phyloP scores from a whole-genome alignment of 2,329 filamentous ascomycete genomes.

The Penicillium oxalicum region DNA sequence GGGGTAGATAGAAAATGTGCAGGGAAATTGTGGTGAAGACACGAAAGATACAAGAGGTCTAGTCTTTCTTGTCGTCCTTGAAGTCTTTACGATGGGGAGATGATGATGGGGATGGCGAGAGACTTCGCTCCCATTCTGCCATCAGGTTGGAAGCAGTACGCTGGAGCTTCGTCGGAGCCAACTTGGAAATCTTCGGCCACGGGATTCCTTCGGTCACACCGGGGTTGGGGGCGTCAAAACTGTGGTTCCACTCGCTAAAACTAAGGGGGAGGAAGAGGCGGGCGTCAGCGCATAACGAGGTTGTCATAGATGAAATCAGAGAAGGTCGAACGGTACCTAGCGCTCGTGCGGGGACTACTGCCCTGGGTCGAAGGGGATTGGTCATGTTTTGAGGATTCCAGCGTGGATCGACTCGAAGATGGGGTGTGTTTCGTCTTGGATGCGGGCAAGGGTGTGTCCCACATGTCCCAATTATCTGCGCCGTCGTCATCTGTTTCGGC shows the following conservation, averaged over 20 bases:
- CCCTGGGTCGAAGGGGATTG: constrained; percentile 41
- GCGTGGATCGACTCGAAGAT: constrained; percentile 45
- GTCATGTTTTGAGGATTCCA: constrained; percentile 43
- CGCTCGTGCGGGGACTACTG: constrained; percentile 50
- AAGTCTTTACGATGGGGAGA: constrained; percentile 18
- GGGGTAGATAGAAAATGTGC: constrained; percentile 2
- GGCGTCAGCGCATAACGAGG: constrained; percentile 26
- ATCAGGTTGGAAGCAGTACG: constrained; percentile 78
- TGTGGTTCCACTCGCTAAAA: constrained; percentile 34
- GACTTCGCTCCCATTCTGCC: constrained; percentile 82
- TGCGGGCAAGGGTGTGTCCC: constrained; percentile 45
- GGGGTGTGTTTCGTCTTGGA: constrained; percentile 37
- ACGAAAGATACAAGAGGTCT: constrained; percentile 7
- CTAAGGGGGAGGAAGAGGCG: constrained; percentile 17
- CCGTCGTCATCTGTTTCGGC: constrained; percentile 34
- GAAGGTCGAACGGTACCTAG: constrained; percentile 41
- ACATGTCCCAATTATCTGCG: constrained; percentile 51
- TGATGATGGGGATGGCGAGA: constrained; percentile 50
- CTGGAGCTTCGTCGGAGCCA: constrained; percentile 71
- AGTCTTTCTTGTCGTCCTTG: constrained; percentile 32
- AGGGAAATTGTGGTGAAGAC: constrained; percentile 15
- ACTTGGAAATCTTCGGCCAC: constrained; percentile 65
- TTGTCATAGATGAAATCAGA: constrained; percentile 23
- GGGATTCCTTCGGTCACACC: constrained; percentile 43
- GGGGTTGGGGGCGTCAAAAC: constrained; percentile 24